Base-by-base conservation (phyloP, 768 basidiomycete genomes). In the Clitopilus passeckerianus region DNA sequence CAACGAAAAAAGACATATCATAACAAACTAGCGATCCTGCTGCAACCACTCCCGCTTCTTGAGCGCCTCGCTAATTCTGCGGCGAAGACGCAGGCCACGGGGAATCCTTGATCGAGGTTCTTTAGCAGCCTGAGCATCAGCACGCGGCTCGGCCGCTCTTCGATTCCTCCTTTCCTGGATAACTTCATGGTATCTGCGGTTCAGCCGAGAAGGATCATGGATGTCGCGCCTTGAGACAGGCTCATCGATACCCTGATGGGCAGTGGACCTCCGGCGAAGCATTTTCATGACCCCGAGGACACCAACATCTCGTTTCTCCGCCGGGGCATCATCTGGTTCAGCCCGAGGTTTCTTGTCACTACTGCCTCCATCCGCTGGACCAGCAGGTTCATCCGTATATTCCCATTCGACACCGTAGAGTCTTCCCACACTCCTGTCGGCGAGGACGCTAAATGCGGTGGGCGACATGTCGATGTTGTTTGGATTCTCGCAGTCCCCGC, bases 381-480 rank as follows among this genome's bases (percentile, higher is more conserved):
- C 54, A 34, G 54, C 54, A 24, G 33, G 33, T 34, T 37, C 35
- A 20, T 44, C 37, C 22, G 43, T 57, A 14, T 33, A 56, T 2
- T 59, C 41, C 62, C 64, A 65, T 22, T 56, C 5, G 12, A 63
- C 30, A 18, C 63, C 54, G 9, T 5, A 35, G 24, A 62, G 37
- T 52, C 58, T 41, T 5, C 66, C 62, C 8, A 35, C 58, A 5
- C 20, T 18, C 43, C 34, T 52, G 6, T 34, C 37, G 16, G 62
- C 62, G n/a, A 67, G 58, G 9, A 46, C 33, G 1, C n/a, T 0
- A 55, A 63, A 65, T 10, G 62, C 54, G 14, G 54, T 30, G 0
- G 55, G 59, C 5, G 66, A 62, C 20, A 67, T 54, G 58, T 65
- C 66, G 35, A 64, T 59, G 53, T 65, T 54, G 41, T 56, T 37